phyloP scores from a whole-genome alignment of 2,329 filamentous ascomycete genomes.

The Colletotrichum sp. region DNA sequence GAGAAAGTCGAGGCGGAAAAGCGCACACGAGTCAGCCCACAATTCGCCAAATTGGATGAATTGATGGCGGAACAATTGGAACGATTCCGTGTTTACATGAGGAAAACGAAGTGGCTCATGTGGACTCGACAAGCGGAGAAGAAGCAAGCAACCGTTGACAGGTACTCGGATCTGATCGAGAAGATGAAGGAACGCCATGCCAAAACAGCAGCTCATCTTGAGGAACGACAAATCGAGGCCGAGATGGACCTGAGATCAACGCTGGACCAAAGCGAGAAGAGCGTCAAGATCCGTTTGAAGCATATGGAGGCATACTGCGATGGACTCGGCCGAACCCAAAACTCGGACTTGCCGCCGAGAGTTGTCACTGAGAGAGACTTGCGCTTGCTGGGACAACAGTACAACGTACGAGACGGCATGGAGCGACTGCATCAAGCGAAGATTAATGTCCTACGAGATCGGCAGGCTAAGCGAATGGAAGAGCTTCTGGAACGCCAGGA shows the following conservation, averaged over 20 bases:
- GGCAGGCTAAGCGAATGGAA: constrained; percentile 66
- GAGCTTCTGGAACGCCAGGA: constrained; percentile 62
- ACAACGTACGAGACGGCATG: constrained; percentile 64
- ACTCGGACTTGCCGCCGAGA: constrained; percentile 48
- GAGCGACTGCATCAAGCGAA: constrained; percentile 62
- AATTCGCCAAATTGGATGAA: constrained; percentile 48
- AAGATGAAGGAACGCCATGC: constrained; percentile 61
- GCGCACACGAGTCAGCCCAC: constrained; percentile 47
- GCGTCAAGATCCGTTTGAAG: constrained; percentile 61
- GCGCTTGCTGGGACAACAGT: constrained; percentile 64
- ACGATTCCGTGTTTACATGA: constrained; percentile 56
- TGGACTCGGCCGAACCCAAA: constrained; percentile 49
- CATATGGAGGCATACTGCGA: constrained; percentile 73
- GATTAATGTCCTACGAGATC: constrained; percentile 70
- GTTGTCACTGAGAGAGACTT: constrained; percentile 65
- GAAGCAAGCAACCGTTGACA: constrained; percentile 51
- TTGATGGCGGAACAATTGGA: constrained; percentile 56
- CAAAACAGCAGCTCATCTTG: constrained; percentile 58
- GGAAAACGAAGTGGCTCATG: constrained; percentile 54
- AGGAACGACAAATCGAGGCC: constrained; percentile 66
- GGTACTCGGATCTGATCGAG: constrained; percentile 51
- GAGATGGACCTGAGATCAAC: constrained; percentile 64
- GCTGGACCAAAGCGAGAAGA: constrained; percentile 62
- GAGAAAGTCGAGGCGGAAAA: constrained; percentile 50
- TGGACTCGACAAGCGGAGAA: constrained; percentile 54